A percentile compares a stretch with the other conserved stretches of the same genome.
These are phyloP conservation scores for Senna tora DNA, from an alignment of 306 rosid species.

Conservation along the genomic window DNA sequence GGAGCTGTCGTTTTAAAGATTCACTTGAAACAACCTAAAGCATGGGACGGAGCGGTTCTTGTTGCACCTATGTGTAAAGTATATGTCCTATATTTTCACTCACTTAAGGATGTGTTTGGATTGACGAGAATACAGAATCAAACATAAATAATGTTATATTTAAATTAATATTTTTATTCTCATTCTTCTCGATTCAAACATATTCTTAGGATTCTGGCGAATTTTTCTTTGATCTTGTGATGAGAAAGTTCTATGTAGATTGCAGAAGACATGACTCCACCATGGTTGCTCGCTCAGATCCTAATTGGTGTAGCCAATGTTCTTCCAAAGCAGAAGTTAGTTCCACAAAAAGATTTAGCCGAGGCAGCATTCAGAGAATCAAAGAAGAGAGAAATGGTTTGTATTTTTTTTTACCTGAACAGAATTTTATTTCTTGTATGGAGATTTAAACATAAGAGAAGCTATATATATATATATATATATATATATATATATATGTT, in stretches of 20 bases:
- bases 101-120: neutral
- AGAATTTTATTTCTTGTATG: too few species aligned
- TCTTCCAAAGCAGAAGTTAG: slow-evolving; percentile 84
- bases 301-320: slow-evolving; percentile 71
- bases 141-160: neutral
- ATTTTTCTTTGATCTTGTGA: slow-evolving; percentile 33
- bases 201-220: neutral
- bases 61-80: slow-evolving; percentile 99
- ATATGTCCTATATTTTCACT: slow-evolving; percentile 34
- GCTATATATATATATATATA: too few species aligned
- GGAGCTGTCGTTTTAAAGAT: slow-evolving; percentile 88
- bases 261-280: slow-evolving; percentile 90
- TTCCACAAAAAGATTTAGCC: slow-evolving; percentile 83
- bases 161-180: too few species aligned
- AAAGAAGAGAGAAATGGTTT: slow-evolving; percentile 69
- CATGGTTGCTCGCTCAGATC: slow-evolving; percentile 56
- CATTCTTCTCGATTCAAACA: neutral
- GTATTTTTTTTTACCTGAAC: slow-evolving; percentile 26
- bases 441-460: too few species aligned
- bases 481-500: too few species aligned
- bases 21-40: slow-evolving; percentile 78
- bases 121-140: neutral
- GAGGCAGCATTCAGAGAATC: slow-evolving; percentile 80
- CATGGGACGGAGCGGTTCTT: slow-evolving; percentile 91
- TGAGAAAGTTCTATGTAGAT: slow-evolving; percentile 53